phyloP scores from a whole-genome alignment of 352 stramenopile genomes.

The Achlya hypogyna region DNA sequence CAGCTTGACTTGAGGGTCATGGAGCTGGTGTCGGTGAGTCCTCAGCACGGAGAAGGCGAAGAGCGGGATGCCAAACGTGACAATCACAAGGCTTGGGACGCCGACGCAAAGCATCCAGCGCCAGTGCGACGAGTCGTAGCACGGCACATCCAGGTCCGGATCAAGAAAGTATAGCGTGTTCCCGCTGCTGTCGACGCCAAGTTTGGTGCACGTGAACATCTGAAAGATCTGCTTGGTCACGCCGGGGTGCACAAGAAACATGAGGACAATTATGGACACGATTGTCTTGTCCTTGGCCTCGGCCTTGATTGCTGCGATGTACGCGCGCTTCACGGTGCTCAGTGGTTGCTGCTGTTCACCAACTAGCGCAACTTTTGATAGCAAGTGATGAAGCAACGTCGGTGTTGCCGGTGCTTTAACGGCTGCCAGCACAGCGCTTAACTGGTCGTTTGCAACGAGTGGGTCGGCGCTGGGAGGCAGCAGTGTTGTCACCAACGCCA shows the following conservation, averaged over 20 bases:
- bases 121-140: not conserved
- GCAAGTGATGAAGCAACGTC: not conserved
- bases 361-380: not conserved
- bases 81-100: not conserved
- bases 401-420: not conserved
- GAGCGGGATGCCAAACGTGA: not conserved
- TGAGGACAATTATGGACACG: slow-evolving; percentile 7
- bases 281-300: not conserved
- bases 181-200: not conserved
- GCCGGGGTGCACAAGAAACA: slow-evolving; percentile 10
- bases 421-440: not conserved
- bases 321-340: not conserved
- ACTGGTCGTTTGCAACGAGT: not conserved
- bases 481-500: not conserved
- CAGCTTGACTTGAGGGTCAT: not conserved
- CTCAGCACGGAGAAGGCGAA: not conserved
- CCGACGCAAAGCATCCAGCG: slow-evolving; percentile 8
- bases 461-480: not conserved
- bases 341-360: not conserved
- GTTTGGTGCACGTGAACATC: not conserved
- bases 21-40: not conserved
- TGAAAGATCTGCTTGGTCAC: slow-evolving; percentile 13
- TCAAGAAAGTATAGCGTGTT: not conserved
- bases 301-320: not conserved
- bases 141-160: slow-evolving; percentile 7